A percentile compares a stretch with the other conserved stretches of the same genome.
These are phyloP conservation scores for Schizothecium vesticola DNA, from an alignment of 495 filamentous ascomycete species.

Conservation along the genomic window DNA sequence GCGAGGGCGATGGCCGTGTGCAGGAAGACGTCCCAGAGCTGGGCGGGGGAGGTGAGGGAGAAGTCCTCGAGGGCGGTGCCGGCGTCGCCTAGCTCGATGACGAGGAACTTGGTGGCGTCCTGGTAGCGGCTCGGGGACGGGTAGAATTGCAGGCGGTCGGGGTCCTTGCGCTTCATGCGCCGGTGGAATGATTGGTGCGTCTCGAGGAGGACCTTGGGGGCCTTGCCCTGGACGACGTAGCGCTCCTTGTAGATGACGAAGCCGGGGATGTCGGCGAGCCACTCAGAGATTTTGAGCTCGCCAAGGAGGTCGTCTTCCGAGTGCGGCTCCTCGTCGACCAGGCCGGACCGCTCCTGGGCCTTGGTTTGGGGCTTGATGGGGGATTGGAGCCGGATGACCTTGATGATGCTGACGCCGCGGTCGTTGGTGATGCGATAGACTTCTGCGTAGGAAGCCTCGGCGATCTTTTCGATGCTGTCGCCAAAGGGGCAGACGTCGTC, in stretches of 20 bases:
- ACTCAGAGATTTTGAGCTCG: conserved; percentile 71
- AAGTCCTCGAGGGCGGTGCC: conserved; percentile 70
- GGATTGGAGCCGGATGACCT: conserved; percentile 45
- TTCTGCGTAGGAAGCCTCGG: conserved; percentile 64
- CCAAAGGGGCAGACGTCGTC: conserved; percentile 42
- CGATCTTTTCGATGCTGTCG: conserved; percentile 56
- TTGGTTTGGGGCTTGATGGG: conserved; percentile 44
- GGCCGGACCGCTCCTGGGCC: conserved; percentile 39
- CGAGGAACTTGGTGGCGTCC: conserved; percentile 67
- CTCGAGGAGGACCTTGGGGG: conserved; percentile 54
- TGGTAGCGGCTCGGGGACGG: conserved; percentile 55
- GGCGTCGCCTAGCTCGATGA: conserved; percentile 84
- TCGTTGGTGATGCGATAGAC: conserved; percentile 56
- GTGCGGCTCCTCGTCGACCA: conserved; percentile 47
- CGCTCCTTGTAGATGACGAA: conserved; percentile 85
- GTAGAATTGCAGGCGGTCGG: conserved; percentile 59
- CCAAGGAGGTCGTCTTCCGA: conserved; percentile 37
- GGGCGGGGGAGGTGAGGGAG: conserved; percentile 45
- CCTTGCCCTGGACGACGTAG: conserved; percentile 65
- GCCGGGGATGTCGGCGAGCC: conserved; percentile 73
- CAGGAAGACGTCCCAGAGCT: conserved; percentile 84
- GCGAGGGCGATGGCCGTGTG: conserved; percentile 70
- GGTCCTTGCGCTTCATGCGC: conserved; percentile 52
- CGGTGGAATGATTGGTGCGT: conserved; percentile 61
- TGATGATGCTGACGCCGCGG: conserved; percentile 47